Evolutionary conservation across 2,329 filamentous ascomycete species (phyloP).

Genomic region (Acrocalymma vagum): DNA sequence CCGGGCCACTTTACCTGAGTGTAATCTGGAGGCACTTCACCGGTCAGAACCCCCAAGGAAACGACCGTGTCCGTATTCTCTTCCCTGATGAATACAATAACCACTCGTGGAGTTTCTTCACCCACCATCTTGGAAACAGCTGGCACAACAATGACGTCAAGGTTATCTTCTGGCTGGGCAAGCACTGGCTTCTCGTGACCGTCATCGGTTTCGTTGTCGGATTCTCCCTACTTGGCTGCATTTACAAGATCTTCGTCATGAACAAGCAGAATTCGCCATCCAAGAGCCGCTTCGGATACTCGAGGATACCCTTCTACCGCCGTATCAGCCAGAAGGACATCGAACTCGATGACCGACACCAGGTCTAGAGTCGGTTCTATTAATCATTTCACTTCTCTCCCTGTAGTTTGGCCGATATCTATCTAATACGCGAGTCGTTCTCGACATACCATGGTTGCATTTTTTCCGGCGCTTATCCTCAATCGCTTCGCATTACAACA

Average conservation of each 20-base stretch:
- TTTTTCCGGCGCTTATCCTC: no score
- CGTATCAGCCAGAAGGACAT: constrained; percentile 46
- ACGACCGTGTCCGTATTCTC: constrained; percentile 70
- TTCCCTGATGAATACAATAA: constrained; percentile 76
- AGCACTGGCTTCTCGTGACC: constrained; percentile 65
- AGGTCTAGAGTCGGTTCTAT: constrained; percentile 36
- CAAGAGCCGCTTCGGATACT: constrained; percentile 25
- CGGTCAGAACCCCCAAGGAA: constrained; percentile 56
- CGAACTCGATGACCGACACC: constrained; percentile 44
- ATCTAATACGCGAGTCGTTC: no score
- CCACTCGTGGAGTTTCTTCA: constrained; percentile 76
- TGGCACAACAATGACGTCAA: constrained; percentile 72
- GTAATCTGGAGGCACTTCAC: constrained; percentile 80
- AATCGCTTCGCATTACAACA: no score
- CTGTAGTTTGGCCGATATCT: no score
- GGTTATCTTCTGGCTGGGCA: constrained; percentile 70
- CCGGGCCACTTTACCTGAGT: constrained; percentile 78
- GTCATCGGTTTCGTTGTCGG: constrained; percentile 62
- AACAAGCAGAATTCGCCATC: constrained; percentile 30
- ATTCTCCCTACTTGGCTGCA: constrained; percentile 57
- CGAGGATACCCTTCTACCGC: constrained; percentile 45
- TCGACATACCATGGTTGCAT: no score
- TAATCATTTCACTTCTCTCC: no score
- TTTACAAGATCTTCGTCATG: constrained; percentile 61
- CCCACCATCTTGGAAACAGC: constrained; percentile 69